Base-by-base conservation (phyloP, 306 rosid species). In the Castanopsis chinensis region DNA sequence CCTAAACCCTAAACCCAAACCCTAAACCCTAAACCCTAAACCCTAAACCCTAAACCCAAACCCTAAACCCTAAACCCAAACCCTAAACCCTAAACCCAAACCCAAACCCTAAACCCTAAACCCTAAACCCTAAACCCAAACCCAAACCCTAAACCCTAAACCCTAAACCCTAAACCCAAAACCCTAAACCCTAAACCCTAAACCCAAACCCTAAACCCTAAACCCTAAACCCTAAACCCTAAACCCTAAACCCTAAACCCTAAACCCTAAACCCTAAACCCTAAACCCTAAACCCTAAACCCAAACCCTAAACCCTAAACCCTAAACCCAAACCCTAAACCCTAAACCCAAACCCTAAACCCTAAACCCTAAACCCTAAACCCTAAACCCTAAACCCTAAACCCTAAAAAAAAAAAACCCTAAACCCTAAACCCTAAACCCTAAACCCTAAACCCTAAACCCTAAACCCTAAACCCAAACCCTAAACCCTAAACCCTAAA, bases 1-100 rank as follows among this genome's bases (percentile, higher is more conserved):
- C 75, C 81, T 68, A 19, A 78, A 78, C 75, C 81, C 78, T 73
- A 25, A 76, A 45, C 80, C 80, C 23, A 25, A 54, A 30, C 65
- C 57, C 28, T 17, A 30, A 78, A 8, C 74, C 75, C 30, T 17
- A 30, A 69, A 53, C 73, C 74, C 54, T 10, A 30, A 68, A 53
- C 75, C 75, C 45, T 68, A 78, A 68, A 53, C 81, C 81, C 45
- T 28, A 68, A 78, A 63, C 67, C 81, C n/a, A n/a, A n/a, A 25
- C 27, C 27, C 67, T 20, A 68, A 77, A 28, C 81, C 76, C 76
- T 54, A 78, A 57, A 77, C 76, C 81, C 69, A 69, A 55, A 69
- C 81, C 81, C 76, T 12, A 54, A 69, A 54, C 69, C 71, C 71
- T 25, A n/a, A 21, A 60, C 60, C 79, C 69, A n/a, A n/a, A n/a